Evolutionary conservation across 225 moss, liverwort and hornwort genomes (phyloP), one percentile per base, ranked within the genome.

Genomic region (Asterella californica): DNA sequence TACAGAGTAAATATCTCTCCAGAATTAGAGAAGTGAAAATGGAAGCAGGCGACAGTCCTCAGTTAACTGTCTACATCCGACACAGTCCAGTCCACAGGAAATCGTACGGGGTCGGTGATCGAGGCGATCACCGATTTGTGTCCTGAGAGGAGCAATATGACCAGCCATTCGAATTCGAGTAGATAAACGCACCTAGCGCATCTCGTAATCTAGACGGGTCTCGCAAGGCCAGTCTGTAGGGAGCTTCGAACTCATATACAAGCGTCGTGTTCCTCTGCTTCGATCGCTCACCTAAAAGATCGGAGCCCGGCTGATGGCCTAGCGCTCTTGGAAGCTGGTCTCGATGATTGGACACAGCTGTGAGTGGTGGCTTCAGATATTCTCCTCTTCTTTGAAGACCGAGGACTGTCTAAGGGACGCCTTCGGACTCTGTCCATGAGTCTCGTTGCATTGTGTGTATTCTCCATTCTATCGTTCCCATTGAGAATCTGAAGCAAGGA

Each of bases 261-360:
- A 18, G 18, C 42, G 42, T 42, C 42, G 18, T 14, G 53, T 18
- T 53, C 53, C 53, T 18, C 53, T 12, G 42, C 7, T 42, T 60
- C 60, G 45, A 10, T 29, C 73, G 15, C 73, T 27, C 73, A 73
- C 30, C 73, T 73, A 29, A 73, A 73, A 12, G 73, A 73, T 73
- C 73, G 48, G 5, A 73, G 45, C 24, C 42, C 73, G 29, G 4
- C 5, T 25, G 73, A 73, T 12, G 42, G 73, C 47, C 50, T 48
- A 2, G 49, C 27, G 25, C 49, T 73, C 50, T 73, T 73, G 73
- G n/a, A 49, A 4, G 50, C 48, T 0, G 42, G 49, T 50, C 29
- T 29, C 1, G 73, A 73, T 10, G 50, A 30, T 15, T 9, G 27
- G 0, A 30, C 73, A 21, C 48, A 48, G 25, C 22, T 29, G 25